Conservation (phyloP, 768 basidiomycete species). For the Pulveroboletus sp. region DNA sequence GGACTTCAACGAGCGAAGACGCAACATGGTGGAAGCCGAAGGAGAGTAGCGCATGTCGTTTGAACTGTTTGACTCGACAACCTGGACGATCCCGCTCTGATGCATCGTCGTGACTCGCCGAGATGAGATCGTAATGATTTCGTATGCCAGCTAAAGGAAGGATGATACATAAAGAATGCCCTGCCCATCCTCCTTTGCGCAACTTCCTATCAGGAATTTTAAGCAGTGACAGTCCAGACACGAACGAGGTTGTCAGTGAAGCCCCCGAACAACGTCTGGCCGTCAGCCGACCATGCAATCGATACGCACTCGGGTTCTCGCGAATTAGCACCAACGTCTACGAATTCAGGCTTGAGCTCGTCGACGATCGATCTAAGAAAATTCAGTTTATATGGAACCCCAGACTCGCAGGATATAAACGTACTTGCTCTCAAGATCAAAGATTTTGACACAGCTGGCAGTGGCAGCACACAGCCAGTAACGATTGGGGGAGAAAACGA, state of each 20-base stretch:
- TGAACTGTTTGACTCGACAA: neutral
- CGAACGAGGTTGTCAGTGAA: conserved; percentile 94
- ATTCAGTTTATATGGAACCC: conserved; percentile 1
- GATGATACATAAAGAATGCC: conserved; percentile 21
- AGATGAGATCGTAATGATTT: conserved; percentile 18
- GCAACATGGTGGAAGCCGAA: conserved; percentile 59
- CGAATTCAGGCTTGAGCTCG: conserved; percentile 95
- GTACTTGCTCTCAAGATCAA: conserved; percentile 98
- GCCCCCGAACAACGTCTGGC: conserved; percentile 94
- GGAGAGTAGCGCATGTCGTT: neutral
- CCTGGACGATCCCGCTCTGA: neutral
- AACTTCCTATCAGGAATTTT: conserved; percentile 24
- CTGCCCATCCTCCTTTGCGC: conserved; percentile 11
- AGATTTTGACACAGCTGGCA: conserved; percentile 96
- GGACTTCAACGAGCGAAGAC: conserved; percentile 56
- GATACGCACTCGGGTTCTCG: conserved; percentile 91
- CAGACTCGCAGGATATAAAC: conserved; percentile 30
- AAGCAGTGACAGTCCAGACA: conserved; percentile 79
- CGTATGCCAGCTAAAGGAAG: conserved; percentile 21
- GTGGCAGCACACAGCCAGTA: conserved; percentile 99
- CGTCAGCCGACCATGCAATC: conserved; percentile 97
- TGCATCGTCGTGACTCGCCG: neutral
- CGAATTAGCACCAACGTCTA: conserved; percentile 64
- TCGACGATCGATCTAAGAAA: conserved; percentile 85
- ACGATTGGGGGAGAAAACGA: conserved; percentile 99